Evolutionary conservation across 345 rosid genomes (phyloP).

Genomic region (Hypericum androsaemum): DNA sequence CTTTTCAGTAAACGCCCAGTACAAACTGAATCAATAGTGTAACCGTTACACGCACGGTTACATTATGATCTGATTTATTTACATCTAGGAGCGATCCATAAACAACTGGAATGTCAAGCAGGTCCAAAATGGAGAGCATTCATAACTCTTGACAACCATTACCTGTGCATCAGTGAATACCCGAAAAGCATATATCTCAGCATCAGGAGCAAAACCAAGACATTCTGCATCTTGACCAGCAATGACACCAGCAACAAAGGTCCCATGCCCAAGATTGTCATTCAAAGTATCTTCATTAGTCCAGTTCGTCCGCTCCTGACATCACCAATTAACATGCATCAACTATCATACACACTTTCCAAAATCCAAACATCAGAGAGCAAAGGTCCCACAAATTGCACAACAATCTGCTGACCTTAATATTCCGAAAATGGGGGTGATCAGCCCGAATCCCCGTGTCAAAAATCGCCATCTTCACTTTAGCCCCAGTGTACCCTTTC

Average conservation of each 20-base stretch:
- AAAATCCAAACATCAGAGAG: conserved; percentile 1
- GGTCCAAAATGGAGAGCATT: not conserved
- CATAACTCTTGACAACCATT: conserved; percentile 33
- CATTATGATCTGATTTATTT: too few species aligned
- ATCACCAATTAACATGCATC: conserved; percentile 16
- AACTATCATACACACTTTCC: conserved; percentile 17
- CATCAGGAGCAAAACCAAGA: conserved; percentile 94
- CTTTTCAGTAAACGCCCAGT: too few species aligned
- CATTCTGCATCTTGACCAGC: conserved; percentile 85
- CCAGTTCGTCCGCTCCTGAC: conserved; percentile 97
- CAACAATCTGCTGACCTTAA: conserved; percentile 40
- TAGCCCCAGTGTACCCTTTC: conserved; percentile 84
- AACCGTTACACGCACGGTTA: too few species aligned
- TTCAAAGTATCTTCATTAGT: conserved; percentile 91
- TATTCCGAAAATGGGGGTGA: conserved; percentile 94
- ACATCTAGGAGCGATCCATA: too few species aligned
- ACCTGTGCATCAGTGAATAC: conserved; percentile 99
- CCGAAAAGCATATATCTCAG: conserved; percentile 88
- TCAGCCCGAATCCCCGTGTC: conserved; percentile 90
- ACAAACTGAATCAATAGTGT: too few species aligned
- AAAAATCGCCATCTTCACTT: conserved; percentile 97
- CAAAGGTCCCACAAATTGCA: not conserved
- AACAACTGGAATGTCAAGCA: not conserved
- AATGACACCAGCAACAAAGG: conserved; percentile 96
- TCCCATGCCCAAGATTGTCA: conserved; percentile 99